Conservation (phyloP, 495 filamentous ascomycete species). For the Aspergillus haitiensis region DNA sequence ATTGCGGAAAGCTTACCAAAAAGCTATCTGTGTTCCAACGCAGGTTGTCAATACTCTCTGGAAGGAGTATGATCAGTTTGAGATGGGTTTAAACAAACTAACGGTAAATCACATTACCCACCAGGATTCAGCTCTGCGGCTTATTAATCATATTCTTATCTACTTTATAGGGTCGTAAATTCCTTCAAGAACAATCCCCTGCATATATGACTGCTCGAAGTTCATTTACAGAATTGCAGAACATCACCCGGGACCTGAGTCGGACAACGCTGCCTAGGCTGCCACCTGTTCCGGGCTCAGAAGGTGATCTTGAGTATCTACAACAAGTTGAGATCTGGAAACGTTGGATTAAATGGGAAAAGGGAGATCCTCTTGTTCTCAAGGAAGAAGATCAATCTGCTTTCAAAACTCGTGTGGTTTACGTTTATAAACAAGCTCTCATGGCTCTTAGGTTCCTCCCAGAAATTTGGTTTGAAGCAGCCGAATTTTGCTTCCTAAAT, state of each 20-base stretch:
- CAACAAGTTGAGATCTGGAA: slow-evolving; percentile 91
- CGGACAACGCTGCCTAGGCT: slow-evolving; percentile 77
- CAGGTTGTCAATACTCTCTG: slow-evolving; percentile 77
- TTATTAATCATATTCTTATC: background rate
- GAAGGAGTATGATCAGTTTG: slow-evolving; percentile 97
- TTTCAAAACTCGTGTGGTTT: slow-evolving; percentile 75
- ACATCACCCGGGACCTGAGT: slow-evolving; percentile 74
- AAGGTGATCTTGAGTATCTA: slow-evolving; percentile 80
- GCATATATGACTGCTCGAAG: slow-evolving; percentile 91
- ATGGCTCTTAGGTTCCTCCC: slow-evolving; percentile 95
- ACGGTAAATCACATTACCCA: slow-evolving; percentile 54
- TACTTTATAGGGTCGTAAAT: slow-evolving; percentile 72
- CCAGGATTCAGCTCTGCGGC: background rate
- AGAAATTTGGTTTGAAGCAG: slow-evolving; percentile 92
- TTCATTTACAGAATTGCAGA: slow-evolving; percentile 77
- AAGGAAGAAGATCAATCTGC: slow-evolving; percentile 71
- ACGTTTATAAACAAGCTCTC: slow-evolving; percentile 89
- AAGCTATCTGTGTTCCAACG: slow-evolving; percentile 80
- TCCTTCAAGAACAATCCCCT: slow-evolving; percentile 85
- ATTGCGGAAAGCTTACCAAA: slow-evolving; percentile 86
- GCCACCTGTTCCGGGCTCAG: slow-evolving; percentile 80
- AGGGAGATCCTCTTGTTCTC: slow-evolving; percentile 82
- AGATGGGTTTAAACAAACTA: slow-evolving; percentile 86
- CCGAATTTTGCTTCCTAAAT: slow-evolving; percentile 88
- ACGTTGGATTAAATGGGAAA: slow-evolving; percentile 92